phyloP scores from a whole-genome alignment of 2,329 filamentous ascomycete genomes.

The Fusarium agapanthi region DNA sequence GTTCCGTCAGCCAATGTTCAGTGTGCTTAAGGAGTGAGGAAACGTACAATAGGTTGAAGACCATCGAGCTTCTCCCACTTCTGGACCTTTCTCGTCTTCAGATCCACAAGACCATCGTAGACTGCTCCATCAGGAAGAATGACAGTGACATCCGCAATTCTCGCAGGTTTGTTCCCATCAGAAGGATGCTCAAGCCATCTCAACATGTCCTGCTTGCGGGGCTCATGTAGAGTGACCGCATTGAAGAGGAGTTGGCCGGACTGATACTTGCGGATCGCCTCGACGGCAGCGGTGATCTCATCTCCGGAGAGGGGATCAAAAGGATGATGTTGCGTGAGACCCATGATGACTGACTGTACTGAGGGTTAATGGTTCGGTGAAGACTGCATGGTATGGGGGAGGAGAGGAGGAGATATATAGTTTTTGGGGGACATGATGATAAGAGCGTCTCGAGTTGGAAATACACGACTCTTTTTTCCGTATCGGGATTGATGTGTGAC shows the following conservation, averaged over 20 bases:
- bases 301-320: slow-evolving; percentile 66
- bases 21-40: too few species aligned
- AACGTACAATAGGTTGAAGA: slow-evolving; percentile 78
- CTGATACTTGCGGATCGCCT: slow-evolving; percentile 74
- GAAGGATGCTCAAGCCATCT: slow-evolving; percentile 77
- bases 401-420: slow-evolving; percentile 19
- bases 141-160: slow-evolving; percentile 83
- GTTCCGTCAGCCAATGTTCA: slow-evolving; percentile 2
- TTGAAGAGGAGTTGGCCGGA: slow-evolving; percentile 79
- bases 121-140: slow-evolving; percentile 82
- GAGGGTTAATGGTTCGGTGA: neutral
- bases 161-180: slow-evolving; percentile 67
- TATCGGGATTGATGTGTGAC: slow-evolving; percentile 20
- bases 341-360: slow-evolving; percentile 3
- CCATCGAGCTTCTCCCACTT: slow-evolving; percentile 80
- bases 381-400: neutral
- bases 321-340: slow-evolving; percentile 32
- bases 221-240: slow-evolving; percentile 84
- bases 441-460: slow-evolving; percentile 10
- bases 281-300: slow-evolving; percentile 70
- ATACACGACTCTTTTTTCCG: slow-evolving; percentile 33
- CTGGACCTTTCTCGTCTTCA: slow-evolving; percentile 71
- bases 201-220: slow-evolving; percentile 84
- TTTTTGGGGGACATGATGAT: slow-evolving; percentile 2
- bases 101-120: slow-evolving; percentile 82